phyloP scores from a whole-genome alignment of 163 green algal species.

The Chlorella variabilis region DNA sequence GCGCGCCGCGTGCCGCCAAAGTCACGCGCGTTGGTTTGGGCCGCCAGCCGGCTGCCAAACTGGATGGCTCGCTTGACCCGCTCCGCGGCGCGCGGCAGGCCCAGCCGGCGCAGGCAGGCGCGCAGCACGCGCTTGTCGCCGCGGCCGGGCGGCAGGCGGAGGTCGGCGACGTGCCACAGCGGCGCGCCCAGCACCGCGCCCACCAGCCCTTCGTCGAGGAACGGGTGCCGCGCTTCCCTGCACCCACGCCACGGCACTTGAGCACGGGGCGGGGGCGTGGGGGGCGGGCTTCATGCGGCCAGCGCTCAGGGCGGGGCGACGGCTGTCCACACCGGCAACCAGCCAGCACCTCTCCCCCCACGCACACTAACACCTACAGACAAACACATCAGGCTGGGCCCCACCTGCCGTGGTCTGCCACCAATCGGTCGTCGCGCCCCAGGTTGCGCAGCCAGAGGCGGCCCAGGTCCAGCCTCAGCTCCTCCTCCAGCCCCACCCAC shows the following conservation, averaged over 20 bases:
- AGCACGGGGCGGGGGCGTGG: no score
- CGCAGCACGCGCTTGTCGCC: constrained; percentile 92
- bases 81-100: constrained; percentile 69
- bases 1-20: constrained; percentile 90
- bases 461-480: constrained; percentile 83
- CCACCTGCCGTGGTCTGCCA: constrained; percentile 72
- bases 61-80: constrained; percentile 93
- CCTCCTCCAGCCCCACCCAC: constrained; percentile 56
- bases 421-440: constrained; percentile 89
- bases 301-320: no score
- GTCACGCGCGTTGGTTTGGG: constrained; percentile 75
- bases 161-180: constrained; percentile 62
- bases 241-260: background rate
- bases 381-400: no score
- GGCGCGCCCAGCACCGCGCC: constrained; percentile 57
- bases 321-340: no score
- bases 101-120: constrained; percentile 65
- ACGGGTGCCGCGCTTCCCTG: constrained; percentile 89
- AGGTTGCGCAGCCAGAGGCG: constrained; percentile 92
- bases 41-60: constrained; percentile 91
- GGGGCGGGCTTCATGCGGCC: no score
- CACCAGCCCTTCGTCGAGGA: constrained; percentile 92
- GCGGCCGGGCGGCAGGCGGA: constrained; percentile 58
- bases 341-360: no score
- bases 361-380: no score